Conservation (phyloP, 2,329 filamentous ascomycete genomes). For the Sphaerostilbella broomeana region DNA sequence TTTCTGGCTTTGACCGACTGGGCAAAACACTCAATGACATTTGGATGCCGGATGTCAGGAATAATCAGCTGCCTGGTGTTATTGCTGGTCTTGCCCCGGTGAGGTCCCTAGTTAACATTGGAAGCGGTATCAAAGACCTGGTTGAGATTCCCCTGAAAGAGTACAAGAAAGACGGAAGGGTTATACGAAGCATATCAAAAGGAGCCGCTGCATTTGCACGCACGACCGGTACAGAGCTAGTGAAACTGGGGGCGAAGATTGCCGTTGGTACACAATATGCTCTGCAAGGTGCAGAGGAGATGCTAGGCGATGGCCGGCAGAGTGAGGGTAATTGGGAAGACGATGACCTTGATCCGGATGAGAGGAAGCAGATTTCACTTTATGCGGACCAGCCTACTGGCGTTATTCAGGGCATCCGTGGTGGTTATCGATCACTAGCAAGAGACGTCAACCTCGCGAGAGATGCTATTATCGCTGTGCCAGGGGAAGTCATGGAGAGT, state of each 20-base stretch:
- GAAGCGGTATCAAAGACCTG: constrained; percentile 77
- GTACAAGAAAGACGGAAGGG: constrained; percentile 87
- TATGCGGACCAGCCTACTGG: constrained; percentile 93
- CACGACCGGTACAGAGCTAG: constrained; percentile 89
- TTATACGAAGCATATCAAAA: constrained; percentile 87
- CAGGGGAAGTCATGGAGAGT: constrained; percentile 83
- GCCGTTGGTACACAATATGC: constrained; percentile 93
- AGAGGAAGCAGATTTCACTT: constrained; percentile 73
- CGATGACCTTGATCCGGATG: constrained; percentile 58
- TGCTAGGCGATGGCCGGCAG: constrained; percentile 50
- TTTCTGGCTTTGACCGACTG: constrained; percentile 83
- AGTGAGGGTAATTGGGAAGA: constrained; percentile 46
- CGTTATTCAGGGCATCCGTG: constrained; percentile 76
- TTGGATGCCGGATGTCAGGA: constrained; percentile 90
- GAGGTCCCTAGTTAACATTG: constrained; percentile 85
- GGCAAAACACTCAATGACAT: constrained; percentile 89
- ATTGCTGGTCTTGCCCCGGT: constrained; percentile 84
- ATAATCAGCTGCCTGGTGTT: constrained; percentile 81
- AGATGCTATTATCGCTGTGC: constrained; percentile 91
- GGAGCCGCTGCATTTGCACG: constrained; percentile 85
- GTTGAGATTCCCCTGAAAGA: constrained; percentile 86
- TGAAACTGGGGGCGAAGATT: constrained; percentile 88
- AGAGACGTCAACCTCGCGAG: constrained; percentile 79
- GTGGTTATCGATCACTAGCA: constrained; percentile 75
- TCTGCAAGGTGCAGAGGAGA: constrained; percentile 78